Evolutionary conservation across 768 basidiomycete genomes (phyloP).

Genomic region (Pisolithus orientalis): DNA sequence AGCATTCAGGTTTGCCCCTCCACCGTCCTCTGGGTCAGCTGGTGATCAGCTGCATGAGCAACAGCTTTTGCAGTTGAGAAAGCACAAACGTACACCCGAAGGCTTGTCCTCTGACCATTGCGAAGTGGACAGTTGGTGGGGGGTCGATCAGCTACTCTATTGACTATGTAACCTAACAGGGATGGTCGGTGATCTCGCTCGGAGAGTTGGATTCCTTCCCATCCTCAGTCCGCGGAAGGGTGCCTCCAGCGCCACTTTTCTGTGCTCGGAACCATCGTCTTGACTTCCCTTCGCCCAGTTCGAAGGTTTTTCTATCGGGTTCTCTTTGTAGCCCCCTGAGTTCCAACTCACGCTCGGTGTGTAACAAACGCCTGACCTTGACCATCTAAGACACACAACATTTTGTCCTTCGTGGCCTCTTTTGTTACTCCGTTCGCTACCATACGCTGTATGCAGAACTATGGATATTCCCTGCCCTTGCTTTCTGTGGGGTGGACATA

Average conservation of each 20-base stretch:
- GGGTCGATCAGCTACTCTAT: too few relatives aligned
- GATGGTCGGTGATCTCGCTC: too few relatives aligned
- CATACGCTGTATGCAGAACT: constrained; percentile 76
- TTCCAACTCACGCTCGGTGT: neutral
- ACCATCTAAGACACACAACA: constrained; percentile 21
- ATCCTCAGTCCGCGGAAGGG: constrained; percentile 68
- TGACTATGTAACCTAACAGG: too few relatives aligned
- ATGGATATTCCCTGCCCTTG: constrained; percentile 80
- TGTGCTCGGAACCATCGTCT: constrained; percentile 50
- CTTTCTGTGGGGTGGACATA: constrained; percentile 74
- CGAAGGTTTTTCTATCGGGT: constrained; percentile 57
- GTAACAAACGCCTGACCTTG: too few relatives aligned
- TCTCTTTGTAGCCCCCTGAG: constrained; percentile 75
- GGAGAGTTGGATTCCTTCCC: too few relatives aligned
- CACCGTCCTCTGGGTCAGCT: too few relatives aligned
- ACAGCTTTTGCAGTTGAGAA: too few relatives aligned
- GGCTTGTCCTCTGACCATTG: too few relatives aligned
- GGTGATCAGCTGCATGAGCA: too few relatives aligned
- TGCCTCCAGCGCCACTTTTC: constrained; percentile 61
- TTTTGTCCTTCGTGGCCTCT: constrained; percentile 48
- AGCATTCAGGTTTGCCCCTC: too few relatives aligned
- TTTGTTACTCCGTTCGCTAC: constrained; percentile 66
- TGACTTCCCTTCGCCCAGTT: constrained; percentile 58
- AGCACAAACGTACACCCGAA: too few relatives aligned
- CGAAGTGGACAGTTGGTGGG: too few relatives aligned